Evolutionary conservation across 768 basidiomycete species (phyloP), one percentile per base, ranked within the genome.

Genomic region (Lentinula sp.): DNA sequence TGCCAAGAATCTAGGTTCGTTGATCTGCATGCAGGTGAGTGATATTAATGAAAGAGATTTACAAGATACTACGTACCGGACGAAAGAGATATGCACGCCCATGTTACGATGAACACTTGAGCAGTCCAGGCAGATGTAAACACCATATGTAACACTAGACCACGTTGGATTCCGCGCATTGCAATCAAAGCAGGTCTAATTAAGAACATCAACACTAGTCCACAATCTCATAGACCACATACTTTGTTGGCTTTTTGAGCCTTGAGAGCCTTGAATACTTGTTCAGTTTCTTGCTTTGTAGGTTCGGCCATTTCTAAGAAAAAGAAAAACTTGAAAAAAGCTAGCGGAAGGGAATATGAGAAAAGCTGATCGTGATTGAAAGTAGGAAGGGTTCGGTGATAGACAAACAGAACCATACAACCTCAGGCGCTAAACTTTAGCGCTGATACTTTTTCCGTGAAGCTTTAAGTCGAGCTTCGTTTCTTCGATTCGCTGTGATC

Each of bases 1-100:
- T 93, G 88, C 97, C 97, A 99, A 62, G 84, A 86, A 73, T 99
- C 97, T 49, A 98, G 85, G 75, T 95, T 98, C 59, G 95, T 98
- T 28, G 96, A 98, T 65, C 95, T 95, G 73, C 45, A 49, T 16
- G 65, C 49, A 35, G 31, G 57, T 21, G 3, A 43, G 21, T 53
- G 1, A n/a, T 7, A 13, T 13, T 34, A 10, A 55, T n/a, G n/a
- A 18, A 13, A 23, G 37, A 50, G 55, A 62, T 60, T 21, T 7
- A 28, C 21, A 21, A 13, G 11, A 21, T 4, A 34, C 49, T 9
- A 73, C 87, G 67, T 70, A 95, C 93, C 95, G 80, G 46, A 99
- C 96, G 68, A 99, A 99, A 64, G 87, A 91, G 73, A 99, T 95
- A 71, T 99, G 97, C 23, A 98, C 96, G 67, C 97, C 97, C 86